Evolutionary conservation across 2,329 filamentous ascomycete genomes (phyloP).

Genomic region (Fonsecaea pedrosoi): DNA sequence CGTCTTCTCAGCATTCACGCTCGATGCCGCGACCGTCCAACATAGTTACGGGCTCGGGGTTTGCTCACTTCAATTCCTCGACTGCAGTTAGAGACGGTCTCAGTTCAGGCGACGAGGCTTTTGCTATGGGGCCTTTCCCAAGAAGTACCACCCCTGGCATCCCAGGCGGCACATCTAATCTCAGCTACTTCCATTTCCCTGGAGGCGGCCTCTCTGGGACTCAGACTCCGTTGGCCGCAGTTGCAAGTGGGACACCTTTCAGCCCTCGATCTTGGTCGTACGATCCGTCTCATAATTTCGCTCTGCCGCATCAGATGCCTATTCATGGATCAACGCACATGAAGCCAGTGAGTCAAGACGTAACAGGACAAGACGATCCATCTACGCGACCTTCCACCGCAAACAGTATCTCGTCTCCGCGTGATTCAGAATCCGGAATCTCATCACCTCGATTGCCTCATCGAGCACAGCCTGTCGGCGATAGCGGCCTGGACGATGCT

Average conservation of each 20-base stretch:
- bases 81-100: slow-evolving; percentile 23
- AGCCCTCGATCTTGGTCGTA: slow-evolving; percentile 41
- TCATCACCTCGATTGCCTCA: slow-evolving; percentile 33
- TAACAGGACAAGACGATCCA: slow-evolving; percentile 46
- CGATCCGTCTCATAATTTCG: slow-evolving; percentile 5
- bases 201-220: slow-evolving; percentile 57
- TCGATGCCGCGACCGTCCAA: slow-evolving; percentile 41
- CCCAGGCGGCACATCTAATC: slow-evolving; percentile 57
- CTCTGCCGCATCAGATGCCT: neutral
- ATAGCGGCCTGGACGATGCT: slow-evolving; percentile 26
- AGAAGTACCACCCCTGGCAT: slow-evolving; percentile 56
- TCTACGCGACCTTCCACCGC: slow-evolving; percentile 55
- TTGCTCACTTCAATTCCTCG: slow-evolving; percentile 46
- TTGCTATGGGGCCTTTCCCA: slow-evolving; percentile 49
- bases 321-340: neutral
- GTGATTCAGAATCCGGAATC: slow-evolving; percentile 33
- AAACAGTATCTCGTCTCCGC: slow-evolving; percentile 37
- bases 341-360: slow-evolving; percentile 17
- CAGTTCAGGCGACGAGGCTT: slow-evolving; percentile 46
- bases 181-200: slow-evolving; percentile 57
- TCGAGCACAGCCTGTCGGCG: slow-evolving; percentile 10
- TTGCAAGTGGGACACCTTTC: slow-evolving; percentile 53
- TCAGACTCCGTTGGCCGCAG: slow-evolving; percentile 56
- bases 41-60: slow-evolving; percentile 43
- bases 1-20: slow-evolving; percentile 40